phyloP scores from a whole-genome alignment of 768 basidiomycete genomes.

The Hirschioporus abietinus region DNA sequence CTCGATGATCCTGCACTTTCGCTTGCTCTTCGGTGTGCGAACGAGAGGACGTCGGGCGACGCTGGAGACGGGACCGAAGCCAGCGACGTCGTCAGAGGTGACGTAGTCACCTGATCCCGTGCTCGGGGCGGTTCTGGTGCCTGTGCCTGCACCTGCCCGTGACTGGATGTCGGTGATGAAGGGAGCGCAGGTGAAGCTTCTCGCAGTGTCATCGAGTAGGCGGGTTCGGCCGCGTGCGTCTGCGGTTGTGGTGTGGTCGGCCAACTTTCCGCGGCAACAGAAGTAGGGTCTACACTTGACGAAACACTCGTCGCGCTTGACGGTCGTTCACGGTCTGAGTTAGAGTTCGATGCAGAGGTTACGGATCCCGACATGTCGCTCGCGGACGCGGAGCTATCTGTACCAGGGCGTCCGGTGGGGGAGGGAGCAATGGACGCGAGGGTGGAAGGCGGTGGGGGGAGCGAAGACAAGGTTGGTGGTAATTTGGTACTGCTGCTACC shows the following conservation, averaged over 20 bases:
- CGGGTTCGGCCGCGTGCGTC: neutral
- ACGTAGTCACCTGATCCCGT: neutral
- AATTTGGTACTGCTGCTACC: neutral
- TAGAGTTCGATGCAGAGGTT: neutral
- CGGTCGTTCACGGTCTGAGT: neutral
- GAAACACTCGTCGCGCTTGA: neutral
- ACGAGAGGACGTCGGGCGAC: neutral
- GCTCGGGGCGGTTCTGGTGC: neutral
- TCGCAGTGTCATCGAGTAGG: neutral
- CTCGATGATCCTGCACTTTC: neutral
- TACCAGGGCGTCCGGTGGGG: neutral
- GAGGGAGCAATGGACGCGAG: neutral
- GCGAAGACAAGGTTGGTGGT: slow-evolving; percentile 1
- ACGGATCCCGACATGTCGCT: neutral
- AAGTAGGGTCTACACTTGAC: neutral
- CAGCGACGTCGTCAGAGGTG: neutral
- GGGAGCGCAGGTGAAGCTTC: neutral
- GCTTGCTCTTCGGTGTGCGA: neutral
- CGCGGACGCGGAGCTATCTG: neutral
- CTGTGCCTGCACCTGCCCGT: neutral
- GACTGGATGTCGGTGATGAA: neutral
- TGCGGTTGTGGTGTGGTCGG: neutral
- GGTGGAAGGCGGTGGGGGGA: slow-evolving; percentile 5
- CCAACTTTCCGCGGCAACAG: neutral
- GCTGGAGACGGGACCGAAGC: neutral